These are phyloP conservation scores for Crucibulum laeve DNA, from an alignment of 768 basidiomycete species.

Conservation along the genomic window DNA sequence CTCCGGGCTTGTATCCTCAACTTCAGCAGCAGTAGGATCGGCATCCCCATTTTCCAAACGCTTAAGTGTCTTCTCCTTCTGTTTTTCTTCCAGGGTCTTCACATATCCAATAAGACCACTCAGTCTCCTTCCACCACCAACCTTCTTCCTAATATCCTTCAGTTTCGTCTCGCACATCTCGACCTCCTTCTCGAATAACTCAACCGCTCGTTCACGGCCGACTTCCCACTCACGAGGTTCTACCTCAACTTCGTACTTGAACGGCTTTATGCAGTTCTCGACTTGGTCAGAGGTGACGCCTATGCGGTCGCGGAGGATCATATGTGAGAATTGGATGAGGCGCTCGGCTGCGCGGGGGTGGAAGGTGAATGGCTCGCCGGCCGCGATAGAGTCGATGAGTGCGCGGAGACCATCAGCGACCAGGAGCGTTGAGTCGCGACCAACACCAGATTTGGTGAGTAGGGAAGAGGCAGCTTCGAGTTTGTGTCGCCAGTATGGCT, in stretches of 20 bases:
- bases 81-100: constrained; percentile 72
- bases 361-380: constrained; percentile 86
- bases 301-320: constrained; percentile 88
- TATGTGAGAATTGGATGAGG: constrained; percentile 88
- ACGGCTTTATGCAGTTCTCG: constrained; percentile 99
- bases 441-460: constrained; percentile 94
- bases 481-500: constrained; percentile 94
- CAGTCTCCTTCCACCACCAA: constrained; percentile 83
- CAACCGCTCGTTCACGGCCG: constrained; percentile 71
- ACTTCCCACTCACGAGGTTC: constrained; percentile 90
- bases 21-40: constrained; percentile 23
- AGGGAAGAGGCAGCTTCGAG: constrained; percentile 90
- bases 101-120: constrained; percentile 77
- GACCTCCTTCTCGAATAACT: constrained; percentile 82
- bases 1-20: constrained; percentile 47
- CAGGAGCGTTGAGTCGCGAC: constrained; percentile 88
- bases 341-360: constrained; percentile 89
- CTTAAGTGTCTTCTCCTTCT: constrained; percentile 56
- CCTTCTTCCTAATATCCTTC: constrained; percentile 79
- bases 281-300: constrained; percentile 97
- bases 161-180: constrained; percentile 82
- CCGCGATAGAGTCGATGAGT: constrained; percentile 85
- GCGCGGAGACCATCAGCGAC: constrained; percentile 91
- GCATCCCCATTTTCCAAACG: constrained; percentile 35
- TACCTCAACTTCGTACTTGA: constrained; percentile 97